A percentile compares a stretch with the other conserved stretches of the same genome.
Evolutionary conservation across 169 alveolate genomes (phyloP).

Genomic region (Plasmodium billcollinsi): DNA sequence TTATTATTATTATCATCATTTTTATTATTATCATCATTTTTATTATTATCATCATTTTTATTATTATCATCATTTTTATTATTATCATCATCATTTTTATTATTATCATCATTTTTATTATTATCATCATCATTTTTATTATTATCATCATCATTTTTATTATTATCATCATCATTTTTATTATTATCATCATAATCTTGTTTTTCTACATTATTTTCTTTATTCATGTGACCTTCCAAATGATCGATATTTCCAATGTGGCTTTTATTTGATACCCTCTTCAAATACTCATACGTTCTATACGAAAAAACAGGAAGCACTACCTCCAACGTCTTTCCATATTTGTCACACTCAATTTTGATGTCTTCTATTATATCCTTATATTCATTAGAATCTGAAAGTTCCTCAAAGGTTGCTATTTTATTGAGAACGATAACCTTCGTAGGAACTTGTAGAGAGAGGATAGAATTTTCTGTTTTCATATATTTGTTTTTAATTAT

Average conservation of each 20-base stretch:
- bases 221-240: too few relatives aligned
- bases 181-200: neutral
- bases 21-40: neutral
- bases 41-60: neutral
- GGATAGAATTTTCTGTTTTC: conserved; percentile 57
- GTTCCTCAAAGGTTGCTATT: conserved; percentile 87
- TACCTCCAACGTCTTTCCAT: conserved; percentile 85
- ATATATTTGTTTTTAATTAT: conserved; percentile 73
- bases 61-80: neutral
- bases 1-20: neutral
- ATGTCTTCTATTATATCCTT: conserved; percentile 88
- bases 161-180: neutral
- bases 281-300: conserved; percentile 58
- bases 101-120: neutral
- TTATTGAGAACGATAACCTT: conserved; percentile 83
- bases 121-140: neutral
- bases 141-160: neutral
- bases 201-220: neutral
- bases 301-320: conserved; percentile 85
- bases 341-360: conserved; percentile 84
- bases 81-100: neutral
- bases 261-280: neutral
- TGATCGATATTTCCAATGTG: neutral
- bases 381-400: conserved; percentile 86
- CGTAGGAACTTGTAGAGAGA: conserved; percentile 82